phyloP scores from a whole-genome alignment of 345 rosid genomes.

The Linum tenue region DNA sequence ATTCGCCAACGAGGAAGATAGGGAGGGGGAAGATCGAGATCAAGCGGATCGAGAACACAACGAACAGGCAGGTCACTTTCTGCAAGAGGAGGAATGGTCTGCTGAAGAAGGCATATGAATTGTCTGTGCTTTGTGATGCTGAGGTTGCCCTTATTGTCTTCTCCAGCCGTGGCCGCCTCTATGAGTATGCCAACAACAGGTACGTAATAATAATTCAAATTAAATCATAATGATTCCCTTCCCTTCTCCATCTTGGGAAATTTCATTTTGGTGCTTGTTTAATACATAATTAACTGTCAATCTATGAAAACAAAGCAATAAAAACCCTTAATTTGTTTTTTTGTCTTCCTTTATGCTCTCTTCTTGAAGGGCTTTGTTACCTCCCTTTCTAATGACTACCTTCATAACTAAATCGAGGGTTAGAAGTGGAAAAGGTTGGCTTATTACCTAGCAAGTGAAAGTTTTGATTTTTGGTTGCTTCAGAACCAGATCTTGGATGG shows the following conservation, averaged over 20 bases:
- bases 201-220: slow-evolving; percentile 11
- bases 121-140: slow-evolving; percentile 86
- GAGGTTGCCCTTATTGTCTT: slow-evolving; percentile 86
- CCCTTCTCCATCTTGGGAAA: not conserved
- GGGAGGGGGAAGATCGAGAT: slow-evolving; percentile 99
- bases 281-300: not conserved
- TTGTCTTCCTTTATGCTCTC: slow-evolving; percentile 2
- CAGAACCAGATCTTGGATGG: slow-evolving; percentile 27
- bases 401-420: not conserved
- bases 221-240: not conserved
- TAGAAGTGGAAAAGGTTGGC: not conserved
- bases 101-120: slow-evolving; percentile 91
- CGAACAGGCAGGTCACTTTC: slow-evolving; percentile 95
- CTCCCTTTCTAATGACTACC: not conserved
- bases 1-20: slow-evolving; percentile 55
- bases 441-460: not conserved
- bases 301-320: not conserved
- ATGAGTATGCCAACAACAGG: slow-evolving; percentile 96
- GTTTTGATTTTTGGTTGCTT: slow-evolving; percentile 2
- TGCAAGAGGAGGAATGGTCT: slow-evolving; percentile 93
- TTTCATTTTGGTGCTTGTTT: too few relatives aligned
- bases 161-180: slow-evolving; percentile 98
- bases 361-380: slow-evolving; percentile 6
- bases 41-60: slow-evolving; percentile 99
- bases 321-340: not conserved